These are phyloP conservation scores for Cercospora berteroae DNA, from an alignment of 2,329 filamentous ascomycete genomes.

Conservation along the genomic window DNA sequence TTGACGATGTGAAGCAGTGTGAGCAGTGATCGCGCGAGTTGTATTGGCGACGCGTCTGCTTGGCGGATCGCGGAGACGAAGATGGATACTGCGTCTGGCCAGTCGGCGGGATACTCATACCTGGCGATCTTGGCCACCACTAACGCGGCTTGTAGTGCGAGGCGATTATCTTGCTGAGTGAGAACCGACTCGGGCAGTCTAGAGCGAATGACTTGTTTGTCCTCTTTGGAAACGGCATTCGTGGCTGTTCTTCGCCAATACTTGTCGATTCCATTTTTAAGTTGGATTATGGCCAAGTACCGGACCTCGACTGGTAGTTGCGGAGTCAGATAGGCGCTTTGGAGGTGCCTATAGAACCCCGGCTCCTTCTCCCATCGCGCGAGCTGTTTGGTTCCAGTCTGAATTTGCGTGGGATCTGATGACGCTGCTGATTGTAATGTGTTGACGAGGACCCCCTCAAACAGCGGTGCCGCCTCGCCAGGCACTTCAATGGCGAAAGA, in stretches of 20 bases:
- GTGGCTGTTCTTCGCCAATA: slow-evolving; percentile 84
- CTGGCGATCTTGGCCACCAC: slow-evolving; percentile 84
- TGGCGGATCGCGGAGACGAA: slow-evolving; percentile 63
- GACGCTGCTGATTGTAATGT: slow-evolving; percentile 51
- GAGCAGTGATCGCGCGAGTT: slow-evolving; percentile 69
- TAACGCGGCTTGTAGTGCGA: slow-evolving; percentile 85
- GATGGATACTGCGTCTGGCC: slow-evolving; percentile 58
- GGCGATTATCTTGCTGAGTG: slow-evolving; percentile 68
- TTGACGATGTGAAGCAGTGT: slow-evolving; percentile 85
- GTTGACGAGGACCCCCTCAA: slow-evolving; percentile 48
- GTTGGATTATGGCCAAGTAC: slow-evolving; percentile 85
- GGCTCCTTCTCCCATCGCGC: slow-evolving; percentile 50
- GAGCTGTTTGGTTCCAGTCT: slow-evolving; percentile 53
- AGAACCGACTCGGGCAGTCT: slow-evolving; percentile 74
- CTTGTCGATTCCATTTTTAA: slow-evolving; percentile 95
- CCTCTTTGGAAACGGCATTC: slow-evolving; percentile 62
- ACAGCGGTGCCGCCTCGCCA: slow-evolving; percentile 68
- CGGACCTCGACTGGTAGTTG: slow-evolving; percentile 74
- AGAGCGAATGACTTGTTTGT: slow-evolving; percentile 74
- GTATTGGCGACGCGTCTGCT: slow-evolving; percentile 41
- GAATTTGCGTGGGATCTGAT: slow-evolving; percentile 49
- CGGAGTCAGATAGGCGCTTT: slow-evolving; percentile 75
- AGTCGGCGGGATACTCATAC: slow-evolving; percentile 84
- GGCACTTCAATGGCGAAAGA: slow-evolving; percentile 64
- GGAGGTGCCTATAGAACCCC: slow-evolving; percentile 51